Evolutionary conservation across 257 asterid species (phyloP).

Genomic region (Cinchona pubescens): DNA sequence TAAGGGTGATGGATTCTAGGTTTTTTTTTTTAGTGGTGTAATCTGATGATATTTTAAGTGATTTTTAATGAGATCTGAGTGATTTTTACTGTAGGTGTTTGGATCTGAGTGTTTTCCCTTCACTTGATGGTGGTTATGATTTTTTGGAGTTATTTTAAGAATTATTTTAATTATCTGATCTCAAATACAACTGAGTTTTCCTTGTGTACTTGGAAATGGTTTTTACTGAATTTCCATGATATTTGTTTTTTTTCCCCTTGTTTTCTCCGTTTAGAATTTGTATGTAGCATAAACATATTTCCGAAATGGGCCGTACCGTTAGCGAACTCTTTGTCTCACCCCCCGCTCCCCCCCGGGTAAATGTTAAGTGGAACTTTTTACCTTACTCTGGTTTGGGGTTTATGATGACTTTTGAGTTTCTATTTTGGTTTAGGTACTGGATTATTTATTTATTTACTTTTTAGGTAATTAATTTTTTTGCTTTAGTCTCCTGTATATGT

Average conservation of each 20-base stretch:
- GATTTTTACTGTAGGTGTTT: background rate
- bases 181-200: background rate
- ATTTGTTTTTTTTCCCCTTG: background rate
- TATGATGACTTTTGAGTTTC: background rate
- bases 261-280: background rate
- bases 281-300: background rate
- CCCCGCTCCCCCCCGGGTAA: no score
- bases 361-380: background rate
- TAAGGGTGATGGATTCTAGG: background rate
- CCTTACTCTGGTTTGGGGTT: background rate
- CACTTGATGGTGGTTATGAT: background rate
- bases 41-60: constrained; percentile 3
- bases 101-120: constrained; percentile 22
- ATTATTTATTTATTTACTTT: background rate
- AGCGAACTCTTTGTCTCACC: background rate
- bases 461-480: background rate
- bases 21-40: background rate
- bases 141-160: background rate
- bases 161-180: background rate
- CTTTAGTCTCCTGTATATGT: background rate
- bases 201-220: background rate
- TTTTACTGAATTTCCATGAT: background rate
- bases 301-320: background rate
- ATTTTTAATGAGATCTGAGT: constrained; percentile 16
- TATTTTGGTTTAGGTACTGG: background rate